Conservation (phyloP, 176 grass and related monocot species). For the Poa pratensis region DNA sequence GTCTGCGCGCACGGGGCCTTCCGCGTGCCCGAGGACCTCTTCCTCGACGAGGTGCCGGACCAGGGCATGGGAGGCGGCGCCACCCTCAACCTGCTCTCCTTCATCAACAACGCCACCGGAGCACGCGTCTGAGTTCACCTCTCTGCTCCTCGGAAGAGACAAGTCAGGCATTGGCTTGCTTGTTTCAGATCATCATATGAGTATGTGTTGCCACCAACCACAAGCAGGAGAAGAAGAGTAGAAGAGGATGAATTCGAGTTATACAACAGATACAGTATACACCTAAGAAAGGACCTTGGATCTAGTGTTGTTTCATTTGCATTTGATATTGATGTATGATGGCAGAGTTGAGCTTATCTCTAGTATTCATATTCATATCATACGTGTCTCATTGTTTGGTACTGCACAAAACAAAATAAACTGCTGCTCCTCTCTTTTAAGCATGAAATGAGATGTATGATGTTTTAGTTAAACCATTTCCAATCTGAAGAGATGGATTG, state of each 20-base stretch:
- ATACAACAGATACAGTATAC: slow-evolving; percentile 7
- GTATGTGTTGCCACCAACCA: not conserved
- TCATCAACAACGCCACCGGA: slow-evolving; percentile 16
- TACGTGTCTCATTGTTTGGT: not conserved
- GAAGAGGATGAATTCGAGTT: not conserved
- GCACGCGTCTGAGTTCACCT: slow-evolving; percentile 1
- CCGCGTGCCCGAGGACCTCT: slow-evolving; percentile 23
- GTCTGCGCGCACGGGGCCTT: slow-evolving; percentile 30
- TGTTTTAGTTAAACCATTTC: not conserved
- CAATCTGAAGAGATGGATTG: not conserved
- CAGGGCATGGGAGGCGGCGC: not conserved
- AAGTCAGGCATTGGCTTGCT: not conserved
- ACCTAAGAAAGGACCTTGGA: slow-evolving; percentile 12
- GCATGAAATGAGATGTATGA: not conserved
- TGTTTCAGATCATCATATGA: not conserved
- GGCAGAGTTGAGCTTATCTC: not conserved
- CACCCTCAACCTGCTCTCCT: slow-evolving; percentile 26
- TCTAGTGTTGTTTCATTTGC: slow-evolving; percentile 22
- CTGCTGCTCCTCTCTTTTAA: not conserved
- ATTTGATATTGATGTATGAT: not conserved
- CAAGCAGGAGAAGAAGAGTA: not conserved
- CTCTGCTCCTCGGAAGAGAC: not conserved
- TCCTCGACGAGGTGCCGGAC: slow-evolving; percentile 27
- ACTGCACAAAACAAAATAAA: not conserved
- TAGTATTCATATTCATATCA: slow-evolving; percentile 21